These are phyloP conservation scores for Ogataea ramenticola DNA, from an alignment of 805 yeast species.

Conservation along the genomic window DNA sequence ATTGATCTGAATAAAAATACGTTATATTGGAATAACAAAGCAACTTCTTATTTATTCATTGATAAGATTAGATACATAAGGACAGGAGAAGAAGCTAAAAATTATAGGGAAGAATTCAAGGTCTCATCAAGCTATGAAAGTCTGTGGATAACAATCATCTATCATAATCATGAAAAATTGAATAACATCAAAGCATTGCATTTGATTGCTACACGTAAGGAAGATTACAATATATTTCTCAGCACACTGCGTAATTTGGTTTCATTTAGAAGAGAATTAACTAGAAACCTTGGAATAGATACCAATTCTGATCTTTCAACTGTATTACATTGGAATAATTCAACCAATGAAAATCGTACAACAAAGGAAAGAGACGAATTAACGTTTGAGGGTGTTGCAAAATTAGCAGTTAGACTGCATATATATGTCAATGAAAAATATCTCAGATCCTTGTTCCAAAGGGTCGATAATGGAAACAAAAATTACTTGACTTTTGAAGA, in stretches of 20 bases:
- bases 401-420: constrained; percentile 59
- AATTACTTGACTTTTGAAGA: constrained; percentile 60
- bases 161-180: constrained; percentile 47
- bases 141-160: constrained; percentile 78
- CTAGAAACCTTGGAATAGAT: constrained; percentile 50
- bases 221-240: constrained; percentile 48
- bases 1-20: constrained; percentile 49
- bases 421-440: constrained; percentile 57
- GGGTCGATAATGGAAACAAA: constrained; percentile 42
- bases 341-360: constrained; percentile 17
- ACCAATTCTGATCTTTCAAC: constrained; percentile 34
- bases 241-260: constrained; percentile 49
- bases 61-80: constrained; percentile 61
- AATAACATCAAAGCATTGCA: constrained; percentile 73
- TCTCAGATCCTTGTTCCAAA: constrained; percentile 42
- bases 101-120: constrained; percentile 80
- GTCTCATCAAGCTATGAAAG: constrained; percentile 57
- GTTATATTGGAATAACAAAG: constrained; percentile 50
- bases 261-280: constrained; percentile 50
- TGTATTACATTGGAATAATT: constrained; percentile 54
- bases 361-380: constrained; percentile 28
- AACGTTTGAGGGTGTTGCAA: constrained; percentile 60
- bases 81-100: constrained; percentile 64
- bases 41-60: constrained; percentile 37
- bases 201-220: constrained; percentile 51